Evolutionary conservation across 345 rosid genomes (phyloP).

Genomic region (Hypericum perforatum): DNA sequence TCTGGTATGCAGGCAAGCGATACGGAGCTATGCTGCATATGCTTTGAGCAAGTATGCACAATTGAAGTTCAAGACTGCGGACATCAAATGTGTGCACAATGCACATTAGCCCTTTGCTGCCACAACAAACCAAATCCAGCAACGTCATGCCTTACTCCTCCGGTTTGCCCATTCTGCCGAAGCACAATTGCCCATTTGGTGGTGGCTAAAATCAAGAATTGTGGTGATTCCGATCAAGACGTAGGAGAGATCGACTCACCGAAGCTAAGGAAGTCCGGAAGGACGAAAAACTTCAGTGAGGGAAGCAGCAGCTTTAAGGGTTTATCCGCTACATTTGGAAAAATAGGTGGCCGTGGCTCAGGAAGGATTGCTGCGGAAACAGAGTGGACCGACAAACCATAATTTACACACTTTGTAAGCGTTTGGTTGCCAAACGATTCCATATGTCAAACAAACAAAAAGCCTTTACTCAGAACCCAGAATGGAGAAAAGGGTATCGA

Average conservation of each 20-base stretch:
- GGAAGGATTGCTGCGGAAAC: conserved; percentile 60
- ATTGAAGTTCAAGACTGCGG: conserved; percentile 89
- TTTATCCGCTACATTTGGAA: conserved; percentile 55
- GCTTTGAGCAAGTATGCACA: conserved; percentile 92
- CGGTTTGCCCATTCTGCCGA: conserved; percentile 95
- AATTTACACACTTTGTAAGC: conserved; percentile 7
- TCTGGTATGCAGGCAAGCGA: conserved; percentile 50
- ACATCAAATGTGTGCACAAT: conserved; percentile 97
- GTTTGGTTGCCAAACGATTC: conserved; percentile 24
- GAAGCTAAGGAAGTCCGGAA: conserved; percentile 53
- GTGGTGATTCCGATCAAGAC: conserved; percentile 41
- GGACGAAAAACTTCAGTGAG: conserved; percentile 60
- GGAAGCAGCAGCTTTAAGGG: conserved; percentile 97
- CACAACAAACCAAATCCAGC: conserved; percentile 97
- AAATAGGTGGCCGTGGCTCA: conserved; percentile 59
- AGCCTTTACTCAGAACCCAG: conserved; percentile 10
- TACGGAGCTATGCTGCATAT: conserved; percentile 79
- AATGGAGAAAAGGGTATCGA: conserved; percentile 4
- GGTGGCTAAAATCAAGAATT: conserved; percentile 47
- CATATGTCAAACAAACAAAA: conserved; percentile 14
- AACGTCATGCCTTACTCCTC: conserved; percentile 53
- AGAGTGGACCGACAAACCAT: conserved; percentile 53
- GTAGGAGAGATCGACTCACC: conserved; percentile 45
- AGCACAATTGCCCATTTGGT: conserved; percentile 57
- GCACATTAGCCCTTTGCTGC: conserved; percentile 94